These are phyloP conservation scores for Parafenestella ontariensis DNA, from an alignment of 2,329 filamentous ascomycete species.

Conservation along the genomic window DNA sequence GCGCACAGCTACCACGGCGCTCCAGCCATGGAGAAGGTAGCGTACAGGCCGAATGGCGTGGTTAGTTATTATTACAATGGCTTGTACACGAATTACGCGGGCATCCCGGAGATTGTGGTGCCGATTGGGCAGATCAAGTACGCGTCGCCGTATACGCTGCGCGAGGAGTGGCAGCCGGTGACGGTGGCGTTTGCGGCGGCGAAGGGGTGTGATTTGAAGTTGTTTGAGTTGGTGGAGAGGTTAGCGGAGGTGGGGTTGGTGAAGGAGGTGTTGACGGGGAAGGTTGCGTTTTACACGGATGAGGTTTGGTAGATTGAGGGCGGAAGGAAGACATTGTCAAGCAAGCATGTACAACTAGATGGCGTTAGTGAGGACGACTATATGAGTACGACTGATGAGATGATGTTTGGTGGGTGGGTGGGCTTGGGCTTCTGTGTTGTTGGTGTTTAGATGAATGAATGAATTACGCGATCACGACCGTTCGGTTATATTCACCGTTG, in stretches of 20 bases:
- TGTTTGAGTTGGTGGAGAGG: constrained; percentile 8
- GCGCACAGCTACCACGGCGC: constrained; percentile 9
- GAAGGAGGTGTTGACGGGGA: constrained; percentile 2
- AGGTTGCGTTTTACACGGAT: constrained; percentile 11
- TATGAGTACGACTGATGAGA: too few species aligned
- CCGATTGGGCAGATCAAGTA: constrained; percentile 11
- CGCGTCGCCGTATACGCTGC: constrained; percentile 4
- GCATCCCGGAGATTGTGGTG: constrained; percentile 12
- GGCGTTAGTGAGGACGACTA: too few species aligned
- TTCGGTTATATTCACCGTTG: not conserved
- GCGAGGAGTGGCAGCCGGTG: constrained; percentile 11
- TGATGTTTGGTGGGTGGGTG: too few species aligned
- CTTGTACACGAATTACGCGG: constrained; percentile 7
- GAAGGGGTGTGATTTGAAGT: constrained; percentile 9
- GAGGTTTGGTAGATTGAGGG: constrained; percentile 14
- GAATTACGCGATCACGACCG: not conserved
- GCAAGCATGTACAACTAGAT: too few species aligned
- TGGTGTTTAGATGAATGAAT: too few species aligned
- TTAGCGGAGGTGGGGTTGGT: not conserved
- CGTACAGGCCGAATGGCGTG: not conserved
- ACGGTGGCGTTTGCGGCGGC: constrained; percentile 14
- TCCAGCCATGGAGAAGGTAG: constrained; percentile 3
- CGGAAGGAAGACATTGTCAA: too few species aligned
- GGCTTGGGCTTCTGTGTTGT: too few species aligned
- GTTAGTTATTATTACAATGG: constrained; percentile 1